Base-by-base conservation (phyloP, 108 stramenopile species). In the Nitzschia sp. region DNA sequence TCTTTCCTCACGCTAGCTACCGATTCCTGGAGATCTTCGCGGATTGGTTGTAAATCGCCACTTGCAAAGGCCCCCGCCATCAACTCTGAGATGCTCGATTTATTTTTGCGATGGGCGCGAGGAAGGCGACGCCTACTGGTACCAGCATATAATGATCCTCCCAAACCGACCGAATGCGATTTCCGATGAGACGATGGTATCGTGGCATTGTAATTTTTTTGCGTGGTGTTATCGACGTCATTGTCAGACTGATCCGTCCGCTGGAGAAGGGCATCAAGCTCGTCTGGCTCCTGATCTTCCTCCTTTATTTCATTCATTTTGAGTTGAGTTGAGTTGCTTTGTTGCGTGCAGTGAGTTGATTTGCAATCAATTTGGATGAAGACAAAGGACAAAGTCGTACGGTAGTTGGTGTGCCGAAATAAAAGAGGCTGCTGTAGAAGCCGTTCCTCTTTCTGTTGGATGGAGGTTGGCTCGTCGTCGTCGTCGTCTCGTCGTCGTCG, bases 1-100 rank as follows among this genome's bases (percentile, higher is more conserved):
- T 46, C 52, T 11, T 45, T 28, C 32, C 46, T 45, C 3, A 73
- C 1, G 1, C 30, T 44, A 22, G 45, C 33, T 5, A 31, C 63
- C 21, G 47, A 36, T 15, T 34, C 21, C n/a, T 53, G 63, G 5
- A 73, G 19, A 44, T 63, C 72, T 73, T 73, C 72, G 6, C 34
- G 17, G 21, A 72, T 72, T 25, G 60, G 53, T 22, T 34, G n/a
- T 21, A 69, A 46, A 45, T 28, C 45, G 19, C 56, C 56, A 38
- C 58, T 35, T 2, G 33, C 9, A 60, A 60, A 60, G 36, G 58
- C 58, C 6, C 35, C 58, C 3, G 36, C 35, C 5, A 60, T 21
- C n/a, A 60, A 35, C 47, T 63, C 63, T 3, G 46, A 48, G 23
- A 63, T 33, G 21, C 46, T 48, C 8, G 63, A 63, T 36, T 47